Percentiles rank a stretch among this genome's conserved stretches.
Conservation (phyloP, 75 land plant species). For the Sequoia sempervirens region DNA sequence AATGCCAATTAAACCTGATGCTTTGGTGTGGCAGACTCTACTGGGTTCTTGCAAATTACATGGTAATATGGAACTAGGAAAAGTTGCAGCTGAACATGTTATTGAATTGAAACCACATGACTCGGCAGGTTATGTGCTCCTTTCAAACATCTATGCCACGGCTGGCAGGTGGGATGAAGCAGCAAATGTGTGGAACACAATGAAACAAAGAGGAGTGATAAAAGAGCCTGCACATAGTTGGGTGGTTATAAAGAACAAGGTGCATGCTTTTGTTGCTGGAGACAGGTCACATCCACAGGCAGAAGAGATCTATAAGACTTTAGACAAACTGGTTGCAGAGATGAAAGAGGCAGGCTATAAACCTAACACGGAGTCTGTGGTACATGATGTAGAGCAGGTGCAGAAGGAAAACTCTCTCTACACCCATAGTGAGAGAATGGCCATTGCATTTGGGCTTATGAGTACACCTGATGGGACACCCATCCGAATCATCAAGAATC, state of each 20-base stretch:
- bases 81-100: neutral
- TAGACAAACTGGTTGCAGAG: neutral
- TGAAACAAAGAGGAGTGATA: conserved; percentile 1
- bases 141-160: conserved; percentile 2
- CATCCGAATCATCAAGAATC: neutral
- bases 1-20: conserved; percentile 33
- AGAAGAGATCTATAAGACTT: conserved; percentile 3
- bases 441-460: conserved; percentile 9
- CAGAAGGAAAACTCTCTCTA: conserved; percentile 8
- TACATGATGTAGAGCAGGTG: conserved; percentile 4
- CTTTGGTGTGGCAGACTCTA: conserved; percentile 29
- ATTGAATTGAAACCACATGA: neutral
- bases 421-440: conserved; percentile 2
- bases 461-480: conserved; percentile 9
- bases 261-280: conserved; percentile 9
- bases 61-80: conserved; percentile 23
- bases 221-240: neutral
- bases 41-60: conserved; percentile 22
- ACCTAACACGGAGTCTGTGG: neutral
- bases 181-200: conserved; percentile 2
- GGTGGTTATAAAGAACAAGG: neutral
- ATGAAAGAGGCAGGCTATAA: conserved; percentile 1
- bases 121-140: conserved; percentile 2
- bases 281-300: conserved; percentile 6
- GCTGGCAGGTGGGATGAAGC: conserved; percentile 3